Percentiles rank a stretch among this genome's conserved stretches.
Evolutionary conservation across 306 rosid genomes (phyloP).

Genomic region (Acacia crassicarpa): DNA sequence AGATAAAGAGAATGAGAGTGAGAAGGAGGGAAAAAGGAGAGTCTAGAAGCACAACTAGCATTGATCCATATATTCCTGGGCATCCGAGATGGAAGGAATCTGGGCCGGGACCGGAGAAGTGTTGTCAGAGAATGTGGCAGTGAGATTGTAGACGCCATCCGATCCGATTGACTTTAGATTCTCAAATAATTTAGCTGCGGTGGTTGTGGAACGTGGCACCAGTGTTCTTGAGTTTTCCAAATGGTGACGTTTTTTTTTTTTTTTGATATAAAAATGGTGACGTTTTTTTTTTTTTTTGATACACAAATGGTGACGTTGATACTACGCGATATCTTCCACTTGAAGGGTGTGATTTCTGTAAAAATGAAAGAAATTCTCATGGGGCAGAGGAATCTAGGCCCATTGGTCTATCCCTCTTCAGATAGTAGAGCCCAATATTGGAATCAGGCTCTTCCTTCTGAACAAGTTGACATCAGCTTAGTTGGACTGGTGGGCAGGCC

Average conservation of each 20-base stretch:
- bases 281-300: too few relatives aligned
- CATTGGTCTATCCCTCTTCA: not conserved
- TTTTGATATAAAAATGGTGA: not conserved
- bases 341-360: not conserved
- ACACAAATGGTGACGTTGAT: not conserved
- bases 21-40: slow-evolving; percentile 62
- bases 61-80: slow-evolving; percentile 24
- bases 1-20: slow-evolving; percentile 44
- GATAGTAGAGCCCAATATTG: too few relatives aligned
- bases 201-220: not conserved
- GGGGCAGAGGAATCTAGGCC: not conserved
- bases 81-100: slow-evolving; percentile 39
- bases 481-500: too few relatives aligned
- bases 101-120: slow-evolving; percentile 33
- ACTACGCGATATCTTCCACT: not conserved
- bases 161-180: slow-evolving; percentile 1
- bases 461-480: too few relatives aligned
- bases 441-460: too few relatives aligned
- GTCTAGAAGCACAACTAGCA: slow-evolving; percentile 52
- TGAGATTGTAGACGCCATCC: slow-evolving; percentile 43
- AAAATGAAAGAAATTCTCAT: not conserved
- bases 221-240: not conserved
- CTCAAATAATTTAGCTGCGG: not conserved
- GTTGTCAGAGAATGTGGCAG: slow-evolving; percentile 13
- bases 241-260: not conserved